A percentile compares a stretch with the other conserved stretches of the same genome.
Conservation (phyloP, 148 eudicot species). For the Suaeda aralocaspica region DNA sequence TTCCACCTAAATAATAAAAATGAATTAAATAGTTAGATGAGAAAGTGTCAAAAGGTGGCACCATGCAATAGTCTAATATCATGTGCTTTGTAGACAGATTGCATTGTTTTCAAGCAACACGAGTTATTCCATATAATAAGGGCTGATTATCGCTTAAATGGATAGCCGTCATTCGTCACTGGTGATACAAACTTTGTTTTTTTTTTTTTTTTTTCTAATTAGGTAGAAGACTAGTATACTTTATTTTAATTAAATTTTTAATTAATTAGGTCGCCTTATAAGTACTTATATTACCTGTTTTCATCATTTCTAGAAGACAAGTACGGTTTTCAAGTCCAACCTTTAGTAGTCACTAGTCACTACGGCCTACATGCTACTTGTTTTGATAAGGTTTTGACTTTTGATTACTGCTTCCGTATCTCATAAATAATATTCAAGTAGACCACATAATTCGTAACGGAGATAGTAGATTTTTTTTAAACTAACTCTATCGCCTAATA, state of each 20-base stretch:
- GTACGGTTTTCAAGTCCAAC: conserved; percentile 16
- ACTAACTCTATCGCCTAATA: no score
- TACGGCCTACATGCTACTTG: not conserved
- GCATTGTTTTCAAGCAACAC: conserved; percentile 11
- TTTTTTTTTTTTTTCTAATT: not conserved
- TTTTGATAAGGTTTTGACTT: no score
- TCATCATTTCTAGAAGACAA: not conserved
- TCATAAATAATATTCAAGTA: no score
- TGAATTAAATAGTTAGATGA: not conserved
- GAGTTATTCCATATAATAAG: not conserved
- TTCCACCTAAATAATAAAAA: not conserved
- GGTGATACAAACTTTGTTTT: conserved; percentile 3
- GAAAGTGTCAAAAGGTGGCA: conserved; percentile 14
- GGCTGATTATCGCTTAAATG: not conserved
- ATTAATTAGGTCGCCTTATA: not conserved
- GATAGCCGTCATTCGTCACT: conserved; percentile 16
- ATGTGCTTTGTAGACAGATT: conserved; percentile 15
- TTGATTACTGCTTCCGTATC: no score
- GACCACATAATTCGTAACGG: no score
- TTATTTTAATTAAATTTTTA: not conserved
- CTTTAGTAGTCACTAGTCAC: not conserved
- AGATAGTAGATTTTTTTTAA: no score
- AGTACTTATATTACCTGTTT: no score
- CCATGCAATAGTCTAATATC: conserved; percentile 1
- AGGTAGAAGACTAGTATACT: not conserved